A percentile compares a stretch with the other conserved stretches of the same genome.
Conservation (phyloP, 192 early-diverging fungal species). For the Entomortierella parvispora region DNA sequence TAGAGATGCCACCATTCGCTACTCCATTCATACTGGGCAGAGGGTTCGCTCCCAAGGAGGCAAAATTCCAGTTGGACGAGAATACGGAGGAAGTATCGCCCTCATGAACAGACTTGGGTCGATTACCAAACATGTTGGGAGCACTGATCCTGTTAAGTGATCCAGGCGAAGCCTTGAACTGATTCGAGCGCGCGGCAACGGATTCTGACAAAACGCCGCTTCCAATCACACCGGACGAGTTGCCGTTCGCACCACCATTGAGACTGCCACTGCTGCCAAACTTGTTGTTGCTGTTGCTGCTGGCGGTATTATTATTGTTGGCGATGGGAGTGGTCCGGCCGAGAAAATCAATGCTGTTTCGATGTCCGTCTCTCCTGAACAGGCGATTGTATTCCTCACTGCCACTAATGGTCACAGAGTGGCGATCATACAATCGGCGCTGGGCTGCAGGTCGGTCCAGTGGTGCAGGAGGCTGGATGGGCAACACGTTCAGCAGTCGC, state of each 20-base stretch:
- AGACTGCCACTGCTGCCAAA: constrained; percentile 6
- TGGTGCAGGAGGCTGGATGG: constrained; percentile 44
- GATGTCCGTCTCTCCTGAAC: constrained; percentile 39
- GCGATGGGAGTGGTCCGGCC: constrained; percentile 21
- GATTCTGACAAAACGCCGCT: constrained; percentile 29
- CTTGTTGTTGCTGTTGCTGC: constrained; percentile 40
- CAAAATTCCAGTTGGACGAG: constrained; percentile 46
- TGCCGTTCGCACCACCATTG: constrained; percentile 20
- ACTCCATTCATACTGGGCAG: constrained; percentile 8
- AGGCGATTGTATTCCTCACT: constrained; percentile 57
- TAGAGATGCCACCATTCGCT: not conserved
- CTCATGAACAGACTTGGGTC: constrained; percentile 52
- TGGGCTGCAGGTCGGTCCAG: constrained; percentile 45
- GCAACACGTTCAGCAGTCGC: constrained; percentile 39
- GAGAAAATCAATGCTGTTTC: constrained; percentile 48
- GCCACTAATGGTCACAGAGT: constrained; percentile 61
- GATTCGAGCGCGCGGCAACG: constrained; percentile 25
- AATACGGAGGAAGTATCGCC: constrained; percentile 46
- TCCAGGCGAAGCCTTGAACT: constrained; percentile 20
- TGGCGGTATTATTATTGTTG: constrained; percentile 26
- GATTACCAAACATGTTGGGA: constrained; percentile 20
- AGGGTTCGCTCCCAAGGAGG: constrained; percentile 39
- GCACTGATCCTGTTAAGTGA: constrained; percentile 27
- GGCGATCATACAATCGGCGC: constrained; percentile 67
- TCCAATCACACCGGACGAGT: constrained; percentile 25